A percentile compares a stretch with the other conserved stretches of the same genome.
These are phyloP conservation scores for Ganoderma lucidum DNA, from an alignment of 1,284 basidiomycete genomes.

Conservation along the genomic window DNA sequence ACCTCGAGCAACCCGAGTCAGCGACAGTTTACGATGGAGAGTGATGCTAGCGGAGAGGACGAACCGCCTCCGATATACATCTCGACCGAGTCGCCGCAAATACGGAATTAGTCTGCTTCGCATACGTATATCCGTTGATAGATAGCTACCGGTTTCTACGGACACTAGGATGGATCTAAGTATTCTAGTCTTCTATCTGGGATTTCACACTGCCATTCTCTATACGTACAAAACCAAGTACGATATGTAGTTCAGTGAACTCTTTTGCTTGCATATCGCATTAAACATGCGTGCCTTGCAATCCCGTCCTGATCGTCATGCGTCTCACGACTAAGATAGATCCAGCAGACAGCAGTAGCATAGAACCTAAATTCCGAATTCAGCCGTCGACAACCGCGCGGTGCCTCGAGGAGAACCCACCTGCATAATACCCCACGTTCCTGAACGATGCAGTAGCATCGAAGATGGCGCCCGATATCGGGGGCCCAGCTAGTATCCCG, in stretches of 20 bases:
- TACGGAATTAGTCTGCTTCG: too few species aligned
- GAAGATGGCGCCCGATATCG: constrained; percentile 61
- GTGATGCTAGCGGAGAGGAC: neutral
- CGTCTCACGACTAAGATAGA: neutral
- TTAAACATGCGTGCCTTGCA: too few species aligned
- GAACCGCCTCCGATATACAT: neutral
- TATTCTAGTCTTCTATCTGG: too few species aligned
- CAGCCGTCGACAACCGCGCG: too few species aligned
- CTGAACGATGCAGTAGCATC: constrained; percentile 49
- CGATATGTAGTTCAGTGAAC: too few species aligned
- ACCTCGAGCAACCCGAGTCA: neutral
- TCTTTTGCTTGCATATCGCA: too few species aligned
- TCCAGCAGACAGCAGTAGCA: neutral
- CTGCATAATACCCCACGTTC: constrained; percentile 65
- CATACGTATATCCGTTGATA: too few species aligned
- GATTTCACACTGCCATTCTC: too few species aligned
- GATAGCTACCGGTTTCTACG: too few species aligned
- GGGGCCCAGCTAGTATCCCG: constrained; percentile 56
- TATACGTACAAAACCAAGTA: too few species aligned
- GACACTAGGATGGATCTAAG: too few species aligned
- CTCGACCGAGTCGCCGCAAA: too few species aligned
- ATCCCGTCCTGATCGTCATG: neutral
- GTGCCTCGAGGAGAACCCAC: constrained; percentile 35
- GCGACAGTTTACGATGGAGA: neutral
- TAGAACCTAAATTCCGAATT: neutral